Conservation (phyloP, 805 yeast genomes). For the Suhomyces xylopsoci region DNA sequence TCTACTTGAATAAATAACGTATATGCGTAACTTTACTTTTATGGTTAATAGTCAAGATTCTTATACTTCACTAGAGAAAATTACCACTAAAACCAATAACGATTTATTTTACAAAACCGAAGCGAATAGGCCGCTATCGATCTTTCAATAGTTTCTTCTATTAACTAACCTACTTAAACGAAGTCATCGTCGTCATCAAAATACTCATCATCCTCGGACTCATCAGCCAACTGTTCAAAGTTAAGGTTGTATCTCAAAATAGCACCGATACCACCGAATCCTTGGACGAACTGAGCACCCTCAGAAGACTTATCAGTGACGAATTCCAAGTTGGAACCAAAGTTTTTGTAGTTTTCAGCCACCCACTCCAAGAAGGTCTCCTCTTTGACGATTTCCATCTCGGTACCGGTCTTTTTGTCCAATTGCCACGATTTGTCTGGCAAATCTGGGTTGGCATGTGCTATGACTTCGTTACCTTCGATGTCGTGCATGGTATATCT, state of each 20-base stretch:
- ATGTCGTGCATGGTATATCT: slow-evolving; percentile 82
- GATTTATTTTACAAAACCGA: no score
- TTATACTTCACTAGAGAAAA: no score
- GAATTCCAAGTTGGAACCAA: slow-evolving; percentile 94
- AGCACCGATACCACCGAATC: slow-evolving; percentile 99
- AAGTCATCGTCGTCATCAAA: slow-evolving; percentile 66
- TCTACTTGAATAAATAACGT: no score
- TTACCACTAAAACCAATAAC: no score
- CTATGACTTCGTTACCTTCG: slow-evolving; percentile 74
- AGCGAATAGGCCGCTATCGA: no score
- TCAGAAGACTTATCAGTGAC: slow-evolving; percentile 95
- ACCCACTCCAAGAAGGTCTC: slow-evolving; percentile 92
- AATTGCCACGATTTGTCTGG: slow-evolving; percentile 71
- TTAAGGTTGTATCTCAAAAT: slow-evolving; percentile 93
- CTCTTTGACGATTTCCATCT: slow-evolving; percentile 86
- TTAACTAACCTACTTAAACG: slow-evolving; percentile 14
- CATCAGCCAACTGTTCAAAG: slow-evolving; percentile 91
- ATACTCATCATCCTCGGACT: slow-evolving; percentile 79
- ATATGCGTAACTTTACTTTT: no score
- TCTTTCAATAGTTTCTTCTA: background rate
- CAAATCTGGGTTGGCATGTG: slow-evolving; percentile 67
- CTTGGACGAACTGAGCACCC: slow-evolving; percentile 97
- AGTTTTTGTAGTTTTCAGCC: slow-evolving; percentile 92
- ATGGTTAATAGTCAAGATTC: no score
- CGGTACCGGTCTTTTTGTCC: slow-evolving; percentile 84